Evolutionary conservation across 805 yeast species (phyloP).

Genomic region (Candida ipomoeae): DNA sequence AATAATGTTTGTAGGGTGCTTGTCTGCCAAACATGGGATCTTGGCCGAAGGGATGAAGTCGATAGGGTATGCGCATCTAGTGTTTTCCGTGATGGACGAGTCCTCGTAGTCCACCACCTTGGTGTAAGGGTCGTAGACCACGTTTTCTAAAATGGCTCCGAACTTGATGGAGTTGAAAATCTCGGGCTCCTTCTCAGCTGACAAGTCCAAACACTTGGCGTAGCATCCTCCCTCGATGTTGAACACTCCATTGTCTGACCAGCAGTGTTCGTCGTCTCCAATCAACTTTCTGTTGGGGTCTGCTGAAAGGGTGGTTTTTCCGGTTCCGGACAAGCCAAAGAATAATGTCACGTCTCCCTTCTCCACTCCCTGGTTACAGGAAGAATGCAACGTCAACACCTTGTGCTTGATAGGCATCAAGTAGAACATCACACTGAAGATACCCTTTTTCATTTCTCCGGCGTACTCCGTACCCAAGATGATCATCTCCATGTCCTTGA

Average conservation of each 20-base stretch:
- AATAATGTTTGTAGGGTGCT: constrained; percentile 89
- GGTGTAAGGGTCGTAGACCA: constrained; percentile 71
- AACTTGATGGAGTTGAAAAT: constrained; percentile 91
- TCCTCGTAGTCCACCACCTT: constrained; percentile 85
- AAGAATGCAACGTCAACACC: constrained; percentile 90
- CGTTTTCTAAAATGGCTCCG: constrained; percentile 93
- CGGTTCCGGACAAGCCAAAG: constrained; percentile 97
- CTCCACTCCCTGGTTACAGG: constrained; percentile 84
- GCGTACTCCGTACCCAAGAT: constrained; percentile 98
- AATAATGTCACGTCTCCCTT: constrained; percentile 87
- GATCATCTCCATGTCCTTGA: constrained; percentile 97
- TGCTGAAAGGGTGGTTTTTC: constrained; percentile 95
- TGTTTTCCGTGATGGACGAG: constrained; percentile 86
- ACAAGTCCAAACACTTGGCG: constrained; percentile 90
- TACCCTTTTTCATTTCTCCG: constrained; percentile 99
- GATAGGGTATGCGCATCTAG: constrained; percentile 98
- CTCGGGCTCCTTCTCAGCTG: constrained; percentile 94
- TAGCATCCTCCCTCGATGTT: constrained; percentile 99
- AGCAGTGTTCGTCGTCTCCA: constrained; percentile 99
- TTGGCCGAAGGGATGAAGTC: constrained; percentile 94
- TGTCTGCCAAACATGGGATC: constrained; percentile 86
- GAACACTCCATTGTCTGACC: constrained; percentile 98
- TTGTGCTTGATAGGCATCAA: constrained; percentile 93
- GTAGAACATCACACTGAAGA: constrained; percentile 98
- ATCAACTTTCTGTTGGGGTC: constrained; percentile 90